phyloP scores from a whole-genome alignment of 2,329 filamentous ascomycete genomes.

The Raffaelea albimanens region DNA sequence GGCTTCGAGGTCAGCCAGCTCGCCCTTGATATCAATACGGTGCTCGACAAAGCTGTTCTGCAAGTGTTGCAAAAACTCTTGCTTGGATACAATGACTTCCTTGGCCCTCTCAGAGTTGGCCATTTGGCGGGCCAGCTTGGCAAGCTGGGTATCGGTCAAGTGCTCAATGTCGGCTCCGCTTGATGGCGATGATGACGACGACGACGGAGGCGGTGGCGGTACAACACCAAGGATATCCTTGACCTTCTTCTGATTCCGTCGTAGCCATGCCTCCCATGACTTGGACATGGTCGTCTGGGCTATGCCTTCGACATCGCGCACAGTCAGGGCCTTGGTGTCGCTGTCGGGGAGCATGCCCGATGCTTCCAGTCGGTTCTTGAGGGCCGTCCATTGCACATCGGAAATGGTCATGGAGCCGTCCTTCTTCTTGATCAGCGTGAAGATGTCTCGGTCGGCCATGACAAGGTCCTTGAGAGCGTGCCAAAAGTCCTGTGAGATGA shows the following conservation, averaged over 20 bases:
- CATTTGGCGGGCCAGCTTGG: constrained; percentile 27
- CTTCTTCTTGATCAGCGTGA: constrained; percentile 33
- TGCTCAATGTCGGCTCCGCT: constrained; percentile 13
- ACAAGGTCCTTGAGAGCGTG: constrained; percentile 50
- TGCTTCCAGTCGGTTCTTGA: constrained; percentile 30
- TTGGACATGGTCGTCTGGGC: constrained; percentile 23
- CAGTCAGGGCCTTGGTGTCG: constrained; percentile 18
- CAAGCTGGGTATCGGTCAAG: constrained; percentile 24
- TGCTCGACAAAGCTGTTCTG: constrained; percentile 28
- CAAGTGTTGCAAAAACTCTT: constrained; percentile 38
- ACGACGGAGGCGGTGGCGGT: too few relatives aligned
- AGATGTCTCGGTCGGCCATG: constrained; percentile 33
- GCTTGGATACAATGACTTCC: constrained; percentile 32
- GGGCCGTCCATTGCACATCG: constrained; percentile 36
- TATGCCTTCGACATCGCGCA: constrained; percentile 17
- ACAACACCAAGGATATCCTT: constrained; percentile 18
- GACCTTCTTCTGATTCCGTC: constrained; percentile 36
- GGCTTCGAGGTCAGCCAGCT: constrained; percentile 27
- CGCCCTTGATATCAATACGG: constrained; percentile 27
- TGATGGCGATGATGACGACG: too few relatives aligned
- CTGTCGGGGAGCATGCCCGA: constrained; percentile 17
- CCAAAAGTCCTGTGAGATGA: constrained; percentile 56
- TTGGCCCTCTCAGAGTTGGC: constrained; percentile 19
- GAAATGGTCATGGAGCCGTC: constrained; percentile 30
- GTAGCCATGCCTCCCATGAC: constrained; percentile 44